Percentiles rank a stretch among this genome's conserved stretches.
phyloP scores from a whole-genome alignment of 1,284 basidiomycete species.

The Sanghuangporus sanghuang region DNA sequence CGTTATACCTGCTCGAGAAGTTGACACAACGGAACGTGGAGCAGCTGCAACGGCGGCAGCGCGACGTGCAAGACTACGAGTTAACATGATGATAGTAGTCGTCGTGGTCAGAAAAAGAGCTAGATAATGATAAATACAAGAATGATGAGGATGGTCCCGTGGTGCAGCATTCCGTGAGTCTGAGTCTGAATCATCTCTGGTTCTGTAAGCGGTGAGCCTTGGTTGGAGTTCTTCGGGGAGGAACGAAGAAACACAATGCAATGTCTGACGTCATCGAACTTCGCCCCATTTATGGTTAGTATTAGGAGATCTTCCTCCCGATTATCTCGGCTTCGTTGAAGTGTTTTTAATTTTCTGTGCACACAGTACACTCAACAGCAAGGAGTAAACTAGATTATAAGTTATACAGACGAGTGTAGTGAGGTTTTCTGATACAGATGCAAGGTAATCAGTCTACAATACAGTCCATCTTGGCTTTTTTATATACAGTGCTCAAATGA shows the following conservation, averaged over 20 bases:
- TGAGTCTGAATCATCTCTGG: neutral
- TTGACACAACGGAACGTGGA: neutral
- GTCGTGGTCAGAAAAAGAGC: neutral
- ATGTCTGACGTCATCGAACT: neutral
- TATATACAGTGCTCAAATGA: neutral
- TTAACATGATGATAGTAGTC: neutral
- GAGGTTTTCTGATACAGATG: neutral
- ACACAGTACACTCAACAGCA: neutral
- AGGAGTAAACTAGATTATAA: neutral
- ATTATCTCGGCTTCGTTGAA: neutral
- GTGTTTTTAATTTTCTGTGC: no score
- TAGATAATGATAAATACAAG: no score
- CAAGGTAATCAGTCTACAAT: neutral
- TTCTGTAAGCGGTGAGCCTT: no score
- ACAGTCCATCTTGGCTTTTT: neutral
- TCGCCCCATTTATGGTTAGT: neutral
- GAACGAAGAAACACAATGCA: neutral
- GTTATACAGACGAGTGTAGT: neutral
- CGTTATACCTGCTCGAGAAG: neutral
- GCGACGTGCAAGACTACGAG: neutral
- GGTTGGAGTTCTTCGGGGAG: neutral
- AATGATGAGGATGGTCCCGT: neutral
- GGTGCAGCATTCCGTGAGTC: neutral
- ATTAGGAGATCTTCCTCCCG: neutral
- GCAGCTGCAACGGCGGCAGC: neutral